Percentiles rank a stretch among this genome's conserved stretches.
Conservation (phyloP, 2,329 filamentous ascomycete genomes). For the Paracamarosporium sp. region DNA sequence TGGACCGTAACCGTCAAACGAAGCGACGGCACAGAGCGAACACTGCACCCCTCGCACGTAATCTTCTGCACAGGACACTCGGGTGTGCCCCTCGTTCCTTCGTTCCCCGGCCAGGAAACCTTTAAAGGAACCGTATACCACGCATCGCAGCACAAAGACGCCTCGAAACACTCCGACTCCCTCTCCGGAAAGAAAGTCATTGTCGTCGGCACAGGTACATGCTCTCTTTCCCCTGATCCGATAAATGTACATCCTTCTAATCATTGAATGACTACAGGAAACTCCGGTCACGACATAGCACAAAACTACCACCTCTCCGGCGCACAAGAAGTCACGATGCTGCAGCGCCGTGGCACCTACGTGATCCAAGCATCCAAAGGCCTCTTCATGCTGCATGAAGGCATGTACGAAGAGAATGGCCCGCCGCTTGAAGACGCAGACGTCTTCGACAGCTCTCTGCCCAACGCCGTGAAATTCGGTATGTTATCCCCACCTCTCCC, state of each 20-base stretch:
- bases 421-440: conserved; percentile 73
- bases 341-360: conserved; percentile 71
- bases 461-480: conserved; percentile 65
- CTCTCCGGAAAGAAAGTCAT: conserved; percentile 65
- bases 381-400: conserved; percentile 57
- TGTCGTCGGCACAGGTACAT: conserved; percentile 63
- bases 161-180: conserved; percentile 62
- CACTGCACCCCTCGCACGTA: conserved; percentile 64
- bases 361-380: conserved; percentile 66
- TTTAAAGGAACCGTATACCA: conserved; percentile 70
- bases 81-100: conserved; percentile 65
- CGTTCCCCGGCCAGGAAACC: conserved; percentile 55
- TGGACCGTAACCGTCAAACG: conserved; percentile 65
- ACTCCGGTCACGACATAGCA: conserved; percentile 72
- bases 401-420: conserved; percentile 54
- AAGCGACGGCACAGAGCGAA: conserved; percentile 55
- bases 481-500: neutral
- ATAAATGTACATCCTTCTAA: too few species aligned
- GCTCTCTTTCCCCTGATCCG: too few species aligned
- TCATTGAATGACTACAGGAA: conserved; percentile 54
- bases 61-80: conserved; percentile 73
- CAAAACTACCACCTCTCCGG: conserved; percentile 73
- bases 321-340: conserved; percentile 69
- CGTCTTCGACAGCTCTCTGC: conserved; percentile 63
- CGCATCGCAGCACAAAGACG: conserved; percentile 29